phyloP scores from a whole-genome alignment of 2,329 filamentous ascomycete genomes.

The Xylaria sp. region DNA sequence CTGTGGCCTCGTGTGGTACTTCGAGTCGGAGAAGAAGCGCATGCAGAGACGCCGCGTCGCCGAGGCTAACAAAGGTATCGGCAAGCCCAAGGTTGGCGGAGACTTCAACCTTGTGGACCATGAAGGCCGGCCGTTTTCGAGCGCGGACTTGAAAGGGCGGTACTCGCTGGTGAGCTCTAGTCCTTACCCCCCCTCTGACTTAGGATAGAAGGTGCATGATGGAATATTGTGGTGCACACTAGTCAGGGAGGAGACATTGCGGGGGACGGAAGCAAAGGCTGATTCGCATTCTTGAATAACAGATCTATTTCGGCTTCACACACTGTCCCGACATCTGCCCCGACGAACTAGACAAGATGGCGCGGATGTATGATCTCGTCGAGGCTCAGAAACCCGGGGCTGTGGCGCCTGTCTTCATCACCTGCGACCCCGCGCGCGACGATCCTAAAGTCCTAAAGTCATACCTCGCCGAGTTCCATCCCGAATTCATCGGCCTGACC shows the following conservation, averaged over 20 bases:
- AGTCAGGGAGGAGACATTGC: neutral
- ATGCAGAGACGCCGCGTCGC: slow-evolving; percentile 88
- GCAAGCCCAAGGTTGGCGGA: slow-evolving; percentile 90
- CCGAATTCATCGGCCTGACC: slow-evolving; percentile 83
- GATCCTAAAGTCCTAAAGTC: slow-evolving; percentile 81
- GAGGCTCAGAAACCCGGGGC: slow-evolving; percentile 56
- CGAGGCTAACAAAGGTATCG: slow-evolving; percentile 91
- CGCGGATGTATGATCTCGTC: slow-evolving; percentile 83
- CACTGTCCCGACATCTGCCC: slow-evolving; percentile 99
- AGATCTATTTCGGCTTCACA: slow-evolving; percentile 98
- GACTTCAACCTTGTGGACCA: slow-evolving; percentile 83
- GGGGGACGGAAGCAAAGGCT: neutral
- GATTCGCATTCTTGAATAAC: slow-evolving; percentile 11
- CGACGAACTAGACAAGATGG: slow-evolving; percentile 99
- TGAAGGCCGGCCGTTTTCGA: slow-evolving; percentile 77
- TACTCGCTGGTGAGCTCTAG: slow-evolving; percentile 72
- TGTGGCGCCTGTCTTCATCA: slow-evolving; percentile 86
- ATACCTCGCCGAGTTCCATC: slow-evolving; percentile 92
- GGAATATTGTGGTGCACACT: neutral
- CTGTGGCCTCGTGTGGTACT: slow-evolving; percentile 82
- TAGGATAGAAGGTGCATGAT: neutral
- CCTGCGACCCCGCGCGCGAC: slow-evolving; percentile 92
- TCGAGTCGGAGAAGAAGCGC: slow-evolving; percentile 89
- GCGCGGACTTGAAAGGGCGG: slow-evolving; percentile 82
- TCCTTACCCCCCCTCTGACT: neutral